Evolutionary conservation across 1,284 basidiomycete species (phyloP), one percentile per base, ranked within the genome.

Genomic region (Sporisorium sorghi): DNA sequence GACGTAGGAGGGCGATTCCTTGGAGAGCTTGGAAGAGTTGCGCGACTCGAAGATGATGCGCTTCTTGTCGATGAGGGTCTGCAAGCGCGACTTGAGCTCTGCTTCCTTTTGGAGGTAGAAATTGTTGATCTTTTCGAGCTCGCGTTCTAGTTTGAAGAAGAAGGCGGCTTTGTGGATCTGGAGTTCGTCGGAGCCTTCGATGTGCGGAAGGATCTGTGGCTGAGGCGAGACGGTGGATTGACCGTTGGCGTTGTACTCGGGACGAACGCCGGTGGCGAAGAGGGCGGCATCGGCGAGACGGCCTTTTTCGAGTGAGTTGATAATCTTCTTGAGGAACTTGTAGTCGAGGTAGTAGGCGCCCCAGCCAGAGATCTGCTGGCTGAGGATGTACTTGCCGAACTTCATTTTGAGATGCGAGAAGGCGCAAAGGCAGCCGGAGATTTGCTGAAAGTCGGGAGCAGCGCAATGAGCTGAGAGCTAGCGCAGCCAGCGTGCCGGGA

Each of bases 41-140:
- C 73, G 58, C 14, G 73, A 60, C 24, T 73, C 58, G 24, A 68
- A 71, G 58, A 71, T 66, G 66, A 68, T 58, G 70, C 96, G 91
- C 85, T 98, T 98, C 86, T 98, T 98, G 37, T 94, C 94, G 48
- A 99, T 88, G 17, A 99, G 88, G 0, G 94, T 97, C 78, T 96
- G 91, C 64, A 99, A 90, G 89, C 70, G 96, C 86, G 83, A 70
- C 48, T 93, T 94, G 54, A 99, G 89, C 79, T 98, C 94, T 12
- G 94, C 92, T 85, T 99, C 97, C 86, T 97, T 97, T 86, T 96
- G 93, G 51, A 99, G 89, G 86, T 99, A 99, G 84, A 99, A 99
- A n/a, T 91, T 90, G 86, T 99, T 99, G 87, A 99, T 98, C 95
- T 99, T 99, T 87, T 99, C 97, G 21, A 99, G 87, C 85, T 99